These are phyloP conservation scores for Pyrenophora tritici-repentis DNA, from an alignment of 2,329 filamentous ascomycete genomes.

Conservation along the genomic window DNA sequence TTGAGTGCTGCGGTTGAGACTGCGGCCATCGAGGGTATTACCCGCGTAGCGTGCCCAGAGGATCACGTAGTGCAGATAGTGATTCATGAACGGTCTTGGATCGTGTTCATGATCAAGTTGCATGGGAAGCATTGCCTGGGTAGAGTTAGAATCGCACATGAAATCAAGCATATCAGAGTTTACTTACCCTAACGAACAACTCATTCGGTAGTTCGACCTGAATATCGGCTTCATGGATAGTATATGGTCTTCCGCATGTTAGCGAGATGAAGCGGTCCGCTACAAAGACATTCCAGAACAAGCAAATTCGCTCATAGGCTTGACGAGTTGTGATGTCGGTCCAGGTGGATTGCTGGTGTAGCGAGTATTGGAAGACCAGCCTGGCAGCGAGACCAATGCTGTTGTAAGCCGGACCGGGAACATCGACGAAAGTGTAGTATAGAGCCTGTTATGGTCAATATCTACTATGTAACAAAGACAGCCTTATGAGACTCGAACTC, in stretches of 20 bases:
- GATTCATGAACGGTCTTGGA: slow-evolving; percentile 23
- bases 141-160: background rate
- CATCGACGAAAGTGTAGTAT: slow-evolving; percentile 33
- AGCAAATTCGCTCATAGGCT: slow-evolving; percentile 29
- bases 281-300: slow-evolving; percentile 39
- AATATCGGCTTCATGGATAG: slow-evolving; percentile 35
- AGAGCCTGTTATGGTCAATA: slow-evolving; percentile 28
- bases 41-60: slow-evolving; percentile 33
- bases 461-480: background rate
- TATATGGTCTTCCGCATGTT: slow-evolving; percentile 38
- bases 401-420: slow-evolving; percentile 37
- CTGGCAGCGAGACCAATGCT: slow-evolving; percentile 37
- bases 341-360: slow-evolving; percentile 36
- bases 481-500: background rate
- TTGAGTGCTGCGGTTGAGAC: slow-evolving; percentile 12
- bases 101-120: slow-evolving; percentile 12
- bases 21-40: slow-evolving; percentile 28
- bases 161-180: background rate
- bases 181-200: slow-evolving; percentile 26
- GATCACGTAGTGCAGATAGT: slow-evolving; percentile 30
- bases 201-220: slow-evolving; percentile 31
- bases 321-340: slow-evolving; percentile 17
- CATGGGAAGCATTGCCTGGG: slow-evolving; percentile 19
- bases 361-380: slow-evolving; percentile 33
- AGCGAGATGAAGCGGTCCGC: slow-evolving; percentile 37